phyloP scores from a whole-genome alignment of 352 stramenopile species.

The Phytophthora quininea region DNA sequence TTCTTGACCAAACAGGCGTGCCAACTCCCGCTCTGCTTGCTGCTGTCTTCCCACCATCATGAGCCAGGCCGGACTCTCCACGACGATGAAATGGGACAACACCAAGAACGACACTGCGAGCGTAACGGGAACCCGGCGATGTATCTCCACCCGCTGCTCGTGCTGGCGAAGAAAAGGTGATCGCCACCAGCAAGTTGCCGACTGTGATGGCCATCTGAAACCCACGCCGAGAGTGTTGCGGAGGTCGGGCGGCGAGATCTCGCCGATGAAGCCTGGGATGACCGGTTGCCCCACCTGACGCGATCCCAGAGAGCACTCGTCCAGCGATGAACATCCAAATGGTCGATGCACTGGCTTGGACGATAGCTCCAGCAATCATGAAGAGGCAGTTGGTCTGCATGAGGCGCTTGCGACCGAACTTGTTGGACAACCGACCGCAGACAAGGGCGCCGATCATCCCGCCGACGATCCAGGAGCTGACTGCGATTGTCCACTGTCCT shows the following conservation, averaged over 20 bases:
- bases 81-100: slow-evolving; percentile 33
- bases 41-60: slow-evolving; percentile 23
- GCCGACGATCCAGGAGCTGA: slow-evolving; percentile 65
- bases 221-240: slow-evolving; percentile 35
- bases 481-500: slow-evolving; percentile 57
- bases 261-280: slow-evolving; percentile 42
- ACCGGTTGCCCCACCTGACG: slow-evolving; percentile 42
- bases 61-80: slow-evolving; percentile 54
- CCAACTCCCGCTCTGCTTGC: slow-evolving; percentile 31
- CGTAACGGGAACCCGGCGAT: slow-evolving; percentile 46
- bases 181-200: slow-evolving; percentile 44
- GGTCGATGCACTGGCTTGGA: slow-evolving; percentile 31
- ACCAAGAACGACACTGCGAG: slow-evolving; percentile 32
- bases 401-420: slow-evolving; percentile 49
- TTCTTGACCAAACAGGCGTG: slow-evolving; percentile 34
- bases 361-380: slow-evolving; percentile 42
- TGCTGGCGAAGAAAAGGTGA: slow-evolving; percentile 60
- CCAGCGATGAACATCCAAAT: slow-evolving; percentile 45
- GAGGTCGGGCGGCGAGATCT: slow-evolving; percentile 40
- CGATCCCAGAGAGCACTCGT: slow-evolving; percentile 48
- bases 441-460: slow-evolving; percentile 46
- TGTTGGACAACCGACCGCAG: slow-evolving; percentile 40
- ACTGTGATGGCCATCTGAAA: slow-evolving; percentile 54
- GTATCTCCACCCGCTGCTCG: slow-evolving; percentile 53
- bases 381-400: slow-evolving; percentile 42